Evolutionary conservation across 73 alveolate genomes (phyloP).

Genomic region (Durusdinium trenchii): DNA sequence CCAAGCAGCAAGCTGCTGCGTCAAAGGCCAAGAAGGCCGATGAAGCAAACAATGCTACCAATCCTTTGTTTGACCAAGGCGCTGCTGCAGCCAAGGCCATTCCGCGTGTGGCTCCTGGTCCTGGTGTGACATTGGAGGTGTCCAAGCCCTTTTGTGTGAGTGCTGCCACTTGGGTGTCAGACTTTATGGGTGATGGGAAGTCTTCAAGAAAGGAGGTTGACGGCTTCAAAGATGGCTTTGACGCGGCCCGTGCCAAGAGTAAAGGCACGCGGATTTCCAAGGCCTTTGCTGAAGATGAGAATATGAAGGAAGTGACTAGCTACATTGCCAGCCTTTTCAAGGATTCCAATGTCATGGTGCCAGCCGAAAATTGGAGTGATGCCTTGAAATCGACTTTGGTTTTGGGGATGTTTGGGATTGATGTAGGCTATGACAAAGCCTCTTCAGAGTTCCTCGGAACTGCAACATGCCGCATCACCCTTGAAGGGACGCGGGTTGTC

Average conservation of each 20-base stretch:
- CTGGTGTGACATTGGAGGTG: not conserved
- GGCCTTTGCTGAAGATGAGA: not conserved
- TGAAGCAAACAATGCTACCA: not conserved
- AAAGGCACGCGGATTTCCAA: not conserved
- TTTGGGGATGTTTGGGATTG: not conserved
- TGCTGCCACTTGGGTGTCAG: not conserved
- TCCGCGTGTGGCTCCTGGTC: not conserved
- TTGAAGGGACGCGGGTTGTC: not conserved
- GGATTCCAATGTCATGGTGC: not conserved
- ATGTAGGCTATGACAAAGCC: not conserved
- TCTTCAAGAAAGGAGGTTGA: not conserved
- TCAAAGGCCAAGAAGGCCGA: constrained; percentile 6
- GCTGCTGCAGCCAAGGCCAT: not conserved
- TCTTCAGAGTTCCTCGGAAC: not conserved
- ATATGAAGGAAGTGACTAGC: not conserved
- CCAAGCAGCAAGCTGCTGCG: not conserved
- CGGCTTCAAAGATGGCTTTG: not conserved
- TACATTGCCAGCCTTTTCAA: not conserved
- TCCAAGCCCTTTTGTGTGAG: not conserved
- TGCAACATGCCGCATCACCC: not conserved
- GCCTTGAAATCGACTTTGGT: not conserved
- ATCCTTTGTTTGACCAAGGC: not conserved
- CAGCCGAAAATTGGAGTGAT: not conserved
- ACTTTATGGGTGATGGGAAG: not conserved
- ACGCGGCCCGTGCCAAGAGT: not conserved